Evolutionary conservation across 208 protist genomes (phyloP).

Genomic region (Leishmania braziliensis): DNA sequence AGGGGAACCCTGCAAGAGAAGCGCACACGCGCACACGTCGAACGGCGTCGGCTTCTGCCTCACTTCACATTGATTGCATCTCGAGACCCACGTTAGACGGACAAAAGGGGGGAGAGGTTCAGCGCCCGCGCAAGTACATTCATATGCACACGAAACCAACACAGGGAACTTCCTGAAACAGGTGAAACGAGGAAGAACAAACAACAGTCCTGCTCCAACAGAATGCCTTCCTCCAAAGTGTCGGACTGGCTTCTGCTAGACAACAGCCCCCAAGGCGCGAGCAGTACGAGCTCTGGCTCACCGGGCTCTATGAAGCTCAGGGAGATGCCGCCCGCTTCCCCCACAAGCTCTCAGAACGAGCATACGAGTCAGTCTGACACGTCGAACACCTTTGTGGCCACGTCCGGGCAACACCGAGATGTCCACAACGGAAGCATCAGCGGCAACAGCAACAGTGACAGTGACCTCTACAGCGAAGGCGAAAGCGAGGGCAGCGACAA

Average conservation of each 20-base stretch:
- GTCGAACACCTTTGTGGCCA: not conserved
- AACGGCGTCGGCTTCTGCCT: not conserved
- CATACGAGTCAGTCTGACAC: not conserved
- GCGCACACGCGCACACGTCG: not conserved
- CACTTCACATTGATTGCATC: not conserved
- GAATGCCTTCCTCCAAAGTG: not conserved
- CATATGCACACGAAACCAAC: not conserved
- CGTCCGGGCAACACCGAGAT: not conserved
- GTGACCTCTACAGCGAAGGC: conserved; percentile 33
- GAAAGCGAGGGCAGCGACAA: conserved; percentile 29
- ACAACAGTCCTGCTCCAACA: not conserved
- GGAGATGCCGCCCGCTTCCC: not conserved
- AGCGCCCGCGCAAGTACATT: not conserved
- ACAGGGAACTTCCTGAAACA: not conserved
- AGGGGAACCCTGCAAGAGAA: not conserved
- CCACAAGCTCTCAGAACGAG: not conserved
- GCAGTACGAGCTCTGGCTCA: no score
- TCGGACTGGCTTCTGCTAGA: not conserved
- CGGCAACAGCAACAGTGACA: conserved; percentile 20
- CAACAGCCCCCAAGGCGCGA: not conserved
- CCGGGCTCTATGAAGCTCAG: not conserved
- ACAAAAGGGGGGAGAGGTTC: not conserved
- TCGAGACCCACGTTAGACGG: not conserved
- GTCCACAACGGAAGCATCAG: not conserved
- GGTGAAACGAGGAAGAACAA: not conserved